These are phyloP conservation scores for Emergomyces africanus DNA, from an alignment of 2,329 filamentous ascomycete species.

Conservation along the genomic window DNA sequence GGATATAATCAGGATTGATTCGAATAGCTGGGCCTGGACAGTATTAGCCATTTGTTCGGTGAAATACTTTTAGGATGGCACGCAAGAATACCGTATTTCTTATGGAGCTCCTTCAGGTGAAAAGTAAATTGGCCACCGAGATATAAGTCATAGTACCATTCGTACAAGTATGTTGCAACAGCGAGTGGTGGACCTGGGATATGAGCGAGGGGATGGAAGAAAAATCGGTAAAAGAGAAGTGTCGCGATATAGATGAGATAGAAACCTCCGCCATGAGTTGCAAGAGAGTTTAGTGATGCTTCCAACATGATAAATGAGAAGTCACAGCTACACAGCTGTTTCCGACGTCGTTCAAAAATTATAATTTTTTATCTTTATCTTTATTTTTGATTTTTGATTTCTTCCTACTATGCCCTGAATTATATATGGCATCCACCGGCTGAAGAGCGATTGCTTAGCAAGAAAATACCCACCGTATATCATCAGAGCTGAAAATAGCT, in stretches of 20 bases:
- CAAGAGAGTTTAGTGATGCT: background rate
- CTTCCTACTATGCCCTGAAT: background rate
- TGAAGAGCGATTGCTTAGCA: background rate
- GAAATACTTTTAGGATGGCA: background rate
- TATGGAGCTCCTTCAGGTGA: conserved; percentile 17
- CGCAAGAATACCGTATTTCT: conserved; percentile 15
- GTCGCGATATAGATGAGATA: background rate
- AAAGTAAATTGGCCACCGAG: conserved; percentile 14
- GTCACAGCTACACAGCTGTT: background rate
- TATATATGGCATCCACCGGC: background rate
- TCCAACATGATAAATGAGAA: background rate
- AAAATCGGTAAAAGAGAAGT: conserved; percentile 13
- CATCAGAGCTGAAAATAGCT: background rate
- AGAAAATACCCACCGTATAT: background rate
- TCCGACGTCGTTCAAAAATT: background rate
- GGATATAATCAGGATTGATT: conserved; percentile 18
- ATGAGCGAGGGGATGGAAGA: conserved; percentile 16
- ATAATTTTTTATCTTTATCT: too few relatives aligned
- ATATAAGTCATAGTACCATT: conserved; percentile 16
- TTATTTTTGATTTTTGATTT: background rate
- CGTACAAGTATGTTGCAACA: conserved; percentile 15
- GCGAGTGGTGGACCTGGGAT: conserved; percentile 19
- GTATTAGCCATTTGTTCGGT: background rate
- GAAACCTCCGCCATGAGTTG: background rate
- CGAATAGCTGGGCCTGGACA: conserved; percentile 15